Evolutionary conservation across 1,284 basidiomycete genomes (phyloP).

Genomic region (Cryptococcus floricola): DNA sequence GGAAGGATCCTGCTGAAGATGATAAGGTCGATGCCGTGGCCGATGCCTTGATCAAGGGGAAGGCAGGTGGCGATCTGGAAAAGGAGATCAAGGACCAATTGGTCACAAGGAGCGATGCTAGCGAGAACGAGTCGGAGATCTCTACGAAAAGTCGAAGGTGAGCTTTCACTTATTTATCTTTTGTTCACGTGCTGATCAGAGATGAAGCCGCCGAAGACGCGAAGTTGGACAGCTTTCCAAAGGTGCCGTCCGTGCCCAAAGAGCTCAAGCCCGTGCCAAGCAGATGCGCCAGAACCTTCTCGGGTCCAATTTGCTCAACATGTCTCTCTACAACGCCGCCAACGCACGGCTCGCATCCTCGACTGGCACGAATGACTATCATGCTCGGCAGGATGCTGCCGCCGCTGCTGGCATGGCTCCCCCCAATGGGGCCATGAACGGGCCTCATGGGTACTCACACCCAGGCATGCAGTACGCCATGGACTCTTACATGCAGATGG

Average conservation of each 20-base stretch:
- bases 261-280: constrained; percentile 36
- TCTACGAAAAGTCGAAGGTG: constrained; percentile 9
- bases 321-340: constrained; percentile 30
- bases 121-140: constrained; percentile 20
- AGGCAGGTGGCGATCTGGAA: constrained; percentile 36
- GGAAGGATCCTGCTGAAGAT: constrained; percentile 45
- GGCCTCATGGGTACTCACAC: not conserved
- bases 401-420: not conserved
- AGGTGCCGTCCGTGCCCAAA: constrained; percentile 40
- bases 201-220: constrained; percentile 22
- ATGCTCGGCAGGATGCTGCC: constrained; percentile 15
- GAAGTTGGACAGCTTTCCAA: constrained; percentile 43
- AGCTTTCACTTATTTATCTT: not conserved
- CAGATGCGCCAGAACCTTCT: constrained; percentile 40
- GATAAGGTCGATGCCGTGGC: constrained; percentile 46
- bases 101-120: constrained; percentile 16
- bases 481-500: constrained; percentile 21
- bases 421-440: not conserved
- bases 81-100: constrained; percentile 40
- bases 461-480: constrained; percentile 18
- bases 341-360: constrained; percentile 6
- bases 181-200: not conserved
- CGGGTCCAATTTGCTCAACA: constrained; percentile 35
- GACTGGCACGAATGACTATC: constrained; percentile 8
- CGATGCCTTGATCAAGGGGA: constrained; percentile 41